Base-by-base conservation (phyloP, 345 rosid species). In the Tarenaya hassleriana region DNA sequence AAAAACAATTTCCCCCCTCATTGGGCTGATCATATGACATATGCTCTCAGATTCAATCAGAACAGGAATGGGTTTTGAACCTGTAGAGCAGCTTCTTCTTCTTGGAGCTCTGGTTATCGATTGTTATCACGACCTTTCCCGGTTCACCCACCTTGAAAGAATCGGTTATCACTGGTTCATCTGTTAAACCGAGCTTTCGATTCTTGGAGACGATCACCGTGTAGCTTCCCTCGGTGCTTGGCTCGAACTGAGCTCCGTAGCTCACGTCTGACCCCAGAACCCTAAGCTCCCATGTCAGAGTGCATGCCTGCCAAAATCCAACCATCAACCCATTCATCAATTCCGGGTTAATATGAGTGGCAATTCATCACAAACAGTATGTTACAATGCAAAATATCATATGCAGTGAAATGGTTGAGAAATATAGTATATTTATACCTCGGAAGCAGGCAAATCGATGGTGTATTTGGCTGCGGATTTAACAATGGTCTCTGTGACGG, bases 21-120 rank as follows among this genome's bases (percentile, higher is more conserved):
- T 55, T 56, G 15, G 48, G 49, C 14, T 7, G 17, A 3, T 15
- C 40, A 47, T 0, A 33, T 60, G 38, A 59, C 49, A 49, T 33
- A 19, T 51, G 44, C 35, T 60, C 42, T 50, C 27, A 0, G 7
- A 13, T 32, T 50, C 7, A 35, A 43, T 64, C 63, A 57, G 63
- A 52, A 16, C 29, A 50, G 13, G 89, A 67, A 43, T 82, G 76
- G 66, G 75, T 74, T 73, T 79, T 91, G 80, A 76, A 84, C 84
- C 96, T 76, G 77, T 83, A 88, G 11, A 91, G 77, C 47, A 91
- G 75, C 72, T 79, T 84, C 88, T 84, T 87, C 88, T 85, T 91
- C 80, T 77, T 87, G 42, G 90, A 69, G 55, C 76, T 74, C 40
- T 69, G 78, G 71, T 85, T 92, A 66, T 92, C 86, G 16, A 88